Conservation (phyloP, 1,284 basidiomycete genomes). For the Chiua sp. region DNA sequence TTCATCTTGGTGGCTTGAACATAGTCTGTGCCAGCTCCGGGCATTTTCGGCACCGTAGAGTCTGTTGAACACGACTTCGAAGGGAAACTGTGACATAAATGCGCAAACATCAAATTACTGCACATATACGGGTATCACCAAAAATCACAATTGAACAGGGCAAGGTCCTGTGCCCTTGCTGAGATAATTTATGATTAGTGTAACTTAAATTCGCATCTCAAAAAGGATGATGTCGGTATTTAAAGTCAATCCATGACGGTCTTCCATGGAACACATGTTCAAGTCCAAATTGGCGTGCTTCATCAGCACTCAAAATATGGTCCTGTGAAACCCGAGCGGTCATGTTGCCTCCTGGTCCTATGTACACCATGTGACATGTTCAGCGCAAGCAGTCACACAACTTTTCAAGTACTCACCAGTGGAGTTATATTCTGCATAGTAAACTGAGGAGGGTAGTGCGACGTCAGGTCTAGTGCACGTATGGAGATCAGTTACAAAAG, state of each 20-base stretch:
- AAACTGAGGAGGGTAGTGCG: conserved; percentile 57
- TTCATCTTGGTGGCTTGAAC: no score
- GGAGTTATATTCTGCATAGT: conserved; percentile 65
- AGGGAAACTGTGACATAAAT: no score
- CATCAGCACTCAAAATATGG: conserved; percentile 47
- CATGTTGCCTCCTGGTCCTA: conserved; percentile 62
- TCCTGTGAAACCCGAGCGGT: conserved; percentile 50
- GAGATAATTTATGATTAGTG: no score
- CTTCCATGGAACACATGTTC: conserved; percentile 53
- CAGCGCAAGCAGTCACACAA: not conserved
- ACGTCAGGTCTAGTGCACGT: conserved; percentile 37
- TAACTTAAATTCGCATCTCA: no score
- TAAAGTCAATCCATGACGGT: conserved; percentile 61
- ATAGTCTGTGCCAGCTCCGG: no score
- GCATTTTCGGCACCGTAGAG: no score
- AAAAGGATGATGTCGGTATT: conserved; percentile 41
- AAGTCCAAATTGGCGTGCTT: conserved; percentile 52
- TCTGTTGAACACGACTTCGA: no score
- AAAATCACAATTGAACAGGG: no score
- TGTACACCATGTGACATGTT: conserved; percentile 8
- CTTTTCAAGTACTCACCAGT: conserved; percentile 40
- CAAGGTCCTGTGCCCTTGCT: no score
- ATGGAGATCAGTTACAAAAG: not conserved
- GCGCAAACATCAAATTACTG: no score
- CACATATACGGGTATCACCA: no score